Evolutionary conservation across 805 yeast genomes (phyloP).

Genomic region (Lachancea mirantina): DNA sequence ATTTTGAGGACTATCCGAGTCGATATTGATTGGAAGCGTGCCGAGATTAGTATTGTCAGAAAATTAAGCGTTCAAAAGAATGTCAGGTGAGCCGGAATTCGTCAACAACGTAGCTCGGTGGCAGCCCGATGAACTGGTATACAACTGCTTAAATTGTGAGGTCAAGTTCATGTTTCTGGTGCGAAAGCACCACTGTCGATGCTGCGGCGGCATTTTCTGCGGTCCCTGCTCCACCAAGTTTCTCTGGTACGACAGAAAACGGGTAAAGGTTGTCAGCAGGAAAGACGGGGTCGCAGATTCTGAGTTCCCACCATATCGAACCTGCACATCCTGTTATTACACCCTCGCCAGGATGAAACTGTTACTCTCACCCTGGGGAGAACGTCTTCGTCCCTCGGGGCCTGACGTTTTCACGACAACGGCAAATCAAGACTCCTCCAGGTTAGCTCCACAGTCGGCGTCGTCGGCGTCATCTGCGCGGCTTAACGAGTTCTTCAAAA

Average conservation of each 20-base stretch:
- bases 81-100: conserved; percentile 11
- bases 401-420: background rate
- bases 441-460: conserved; percentile 1
- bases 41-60: no score
- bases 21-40: no score
- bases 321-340: conserved; percentile 50
- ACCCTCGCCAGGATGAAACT: conserved; percentile 34
- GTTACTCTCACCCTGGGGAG: conserved; percentile 17
- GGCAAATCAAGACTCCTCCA: background rate
- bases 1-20: no score
- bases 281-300: conserved; percentile 14
- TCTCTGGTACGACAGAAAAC: conserved; percentile 22
- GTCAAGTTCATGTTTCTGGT: conserved; percentile 41
- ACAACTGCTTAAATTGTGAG: conserved; percentile 42
- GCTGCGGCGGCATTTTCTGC: conserved; percentile 63
- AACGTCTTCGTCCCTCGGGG: background rate
- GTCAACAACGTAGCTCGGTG: conserved; percentile 24
- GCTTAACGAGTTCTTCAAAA: conserved; percentile 31
- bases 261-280: conserved; percentile 23
- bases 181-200: conserved; percentile 62
- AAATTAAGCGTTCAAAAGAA: no score
- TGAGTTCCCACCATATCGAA: conserved; percentile 46
- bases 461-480: conserved; percentile 11
- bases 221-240: conserved; percentile 27
- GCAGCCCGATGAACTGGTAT: conserved; percentile 27